These are phyloP conservation scores for Aspergillus sparsus DNA, from an alignment of 495 filamentous ascomycete genomes.

Conservation along the genomic window DNA sequence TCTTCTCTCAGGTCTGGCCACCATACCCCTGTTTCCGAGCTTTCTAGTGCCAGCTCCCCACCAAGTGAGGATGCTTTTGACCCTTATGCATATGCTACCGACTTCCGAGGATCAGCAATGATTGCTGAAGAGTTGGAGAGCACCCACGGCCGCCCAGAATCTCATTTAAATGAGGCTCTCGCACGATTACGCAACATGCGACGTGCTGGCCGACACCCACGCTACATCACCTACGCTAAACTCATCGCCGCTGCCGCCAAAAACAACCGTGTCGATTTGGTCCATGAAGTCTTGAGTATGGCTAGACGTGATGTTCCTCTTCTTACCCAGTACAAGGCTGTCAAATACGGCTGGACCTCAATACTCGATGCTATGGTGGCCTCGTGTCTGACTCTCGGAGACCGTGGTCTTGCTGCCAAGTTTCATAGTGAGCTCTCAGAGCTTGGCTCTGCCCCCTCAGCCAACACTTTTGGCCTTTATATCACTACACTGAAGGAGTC, in stretches of 20 bases:
- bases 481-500: conserved; percentile 97
- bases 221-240: conserved; percentile 95
- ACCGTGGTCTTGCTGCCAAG: conserved; percentile 72
- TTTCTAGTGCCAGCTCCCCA: conserved; percentile 41
- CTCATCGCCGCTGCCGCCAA: conserved; percentile 88
- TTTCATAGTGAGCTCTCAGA: conserved; percentile 88
- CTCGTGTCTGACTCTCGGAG: conserved; percentile 82
- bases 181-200: conserved; percentile 88
- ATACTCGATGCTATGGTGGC: conserved; percentile 97
- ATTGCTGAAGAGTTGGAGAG: conserved; percentile 87
- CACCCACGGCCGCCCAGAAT: conserved; percentile 62
- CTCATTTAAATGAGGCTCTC: conserved; percentile 78
- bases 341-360: conserved; percentile 90
- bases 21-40: conserved; percentile 45
- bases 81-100: conserved; percentile 83
- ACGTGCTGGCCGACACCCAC: conserved; percentile 83
- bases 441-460: conserved; percentile 86
- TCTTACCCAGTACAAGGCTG: conserved; percentile 74
- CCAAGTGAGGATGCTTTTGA: conserved; percentile 78
- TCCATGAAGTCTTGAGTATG: conserved; percentile 83
- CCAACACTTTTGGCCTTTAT: conserved; percentile 97
- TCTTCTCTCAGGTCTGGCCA: conserved; percentile 36
- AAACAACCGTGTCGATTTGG: conserved; percentile 72
- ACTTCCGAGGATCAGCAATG: conserved; percentile 85
- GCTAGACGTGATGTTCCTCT: conserved; percentile 85